phyloP scores from a whole-genome alignment of 257 asterid species.

The Gentiana macrophylla region DNA sequence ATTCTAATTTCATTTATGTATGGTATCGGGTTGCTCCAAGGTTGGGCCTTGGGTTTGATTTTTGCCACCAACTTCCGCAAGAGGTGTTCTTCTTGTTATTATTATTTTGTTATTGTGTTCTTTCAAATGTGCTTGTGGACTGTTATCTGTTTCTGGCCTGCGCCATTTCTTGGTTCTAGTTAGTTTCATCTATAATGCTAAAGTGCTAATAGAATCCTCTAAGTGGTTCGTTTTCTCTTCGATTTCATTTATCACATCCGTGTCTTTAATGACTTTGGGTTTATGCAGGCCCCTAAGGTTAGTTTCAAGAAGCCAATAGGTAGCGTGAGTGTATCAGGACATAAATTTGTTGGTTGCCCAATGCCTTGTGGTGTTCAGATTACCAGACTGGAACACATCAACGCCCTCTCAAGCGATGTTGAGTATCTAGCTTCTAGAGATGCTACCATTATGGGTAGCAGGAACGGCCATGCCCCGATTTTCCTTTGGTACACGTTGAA shows the following conservation, averaged over 20 bases:
- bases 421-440: conserved; percentile 97
- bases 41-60: no score
- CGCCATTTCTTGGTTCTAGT: background rate
- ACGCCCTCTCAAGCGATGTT: conserved; percentile 69
- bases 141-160: background rate
- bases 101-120: no score
- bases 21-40: no score
- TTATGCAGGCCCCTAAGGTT: conserved; percentile 83
- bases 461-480: conserved; percentile 95
- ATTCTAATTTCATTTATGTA: no score
- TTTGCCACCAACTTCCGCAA: no score
- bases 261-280: background rate
- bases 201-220: no score
- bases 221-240: background rate
- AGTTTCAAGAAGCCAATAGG: conserved; percentile 90
- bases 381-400: conserved; percentile 64
- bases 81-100: no score
- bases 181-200: no score
- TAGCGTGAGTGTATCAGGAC: conserved; percentile 94
- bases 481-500: conserved; percentile 93
- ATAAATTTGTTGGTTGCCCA: conserved; percentile 96
- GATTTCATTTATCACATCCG: background rate
- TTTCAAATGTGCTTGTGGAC: no score
- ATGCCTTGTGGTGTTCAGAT: conserved; percentile 97
- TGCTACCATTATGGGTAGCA: conserved; percentile 98